A percentile compares a stretch with the other conserved stretches of the same genome.
phyloP scores from a whole-genome alignment of 345 rosid genomes.

The Euclidium syriacum region DNA sequence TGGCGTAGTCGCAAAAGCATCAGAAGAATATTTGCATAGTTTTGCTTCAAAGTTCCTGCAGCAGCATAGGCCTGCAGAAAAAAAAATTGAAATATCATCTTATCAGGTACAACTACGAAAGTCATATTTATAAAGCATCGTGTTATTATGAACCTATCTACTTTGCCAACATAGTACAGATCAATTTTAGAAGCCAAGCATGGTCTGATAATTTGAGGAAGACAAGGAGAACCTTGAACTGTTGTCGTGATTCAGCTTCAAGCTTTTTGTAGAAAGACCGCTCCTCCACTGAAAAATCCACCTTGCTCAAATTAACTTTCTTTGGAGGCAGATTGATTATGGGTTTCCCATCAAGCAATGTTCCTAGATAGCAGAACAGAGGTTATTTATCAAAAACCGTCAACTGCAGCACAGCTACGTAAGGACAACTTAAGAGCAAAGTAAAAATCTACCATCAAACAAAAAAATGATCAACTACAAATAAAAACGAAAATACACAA shows the following conservation, averaged over 20 bases:
- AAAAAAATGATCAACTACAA: not conserved
- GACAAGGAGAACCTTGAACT: constrained; percentile 62
- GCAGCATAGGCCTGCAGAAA: constrained; percentile 75
- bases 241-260: constrained; percentile 74
- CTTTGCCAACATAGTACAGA: constrained; percentile 7
- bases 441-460: not conserved
- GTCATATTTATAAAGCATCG: not conserved
- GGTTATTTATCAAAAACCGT: constrained; percentile 21
- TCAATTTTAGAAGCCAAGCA: constrained; percentile 1
- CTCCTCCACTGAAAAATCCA: constrained; percentile 77
- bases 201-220: not conserved
- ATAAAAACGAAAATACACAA: not conserved
- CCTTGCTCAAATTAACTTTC: constrained; percentile 50
- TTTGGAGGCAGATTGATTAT: constrained; percentile 83
- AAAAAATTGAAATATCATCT: constrained; percentile 17
- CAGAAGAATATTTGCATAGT: constrained; percentile 94
- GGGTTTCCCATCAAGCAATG: constrained; percentile 81
- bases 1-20: constrained; percentile 97
- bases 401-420: not conserved
- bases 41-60: constrained; percentile 89
- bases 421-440: not conserved
- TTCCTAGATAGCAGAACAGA: constrained; percentile 46
- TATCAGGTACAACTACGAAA: not conserved
- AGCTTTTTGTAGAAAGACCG: constrained; percentile 77
- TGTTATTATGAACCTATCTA: constrained; percentile 2